Evolutionary conservation across 495 filamentous ascomycete genomes (phyloP).

Genomic region (Aspergillus incahuasiensis): DNA sequence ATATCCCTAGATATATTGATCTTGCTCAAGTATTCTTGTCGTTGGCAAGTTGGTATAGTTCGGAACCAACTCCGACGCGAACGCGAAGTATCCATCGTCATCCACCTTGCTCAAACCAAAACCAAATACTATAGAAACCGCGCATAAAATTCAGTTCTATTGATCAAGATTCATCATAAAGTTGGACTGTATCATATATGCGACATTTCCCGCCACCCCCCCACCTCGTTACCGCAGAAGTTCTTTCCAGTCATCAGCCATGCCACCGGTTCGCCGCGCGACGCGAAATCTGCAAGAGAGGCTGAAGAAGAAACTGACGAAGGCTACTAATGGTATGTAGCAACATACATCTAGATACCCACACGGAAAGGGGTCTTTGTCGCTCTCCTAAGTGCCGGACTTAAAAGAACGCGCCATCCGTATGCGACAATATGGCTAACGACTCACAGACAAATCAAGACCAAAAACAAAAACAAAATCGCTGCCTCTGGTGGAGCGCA

Average conservation of each 20-base stretch:
- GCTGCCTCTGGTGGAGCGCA: slow-evolving; percentile 39
- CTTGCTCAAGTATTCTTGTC: too few relatives aligned
- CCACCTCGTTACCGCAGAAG: not conserved
- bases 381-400: not conserved
- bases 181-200: not conserved
- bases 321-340: not conserved
- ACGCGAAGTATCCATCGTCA: not conserved
- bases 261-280: slow-evolving; percentile 4
- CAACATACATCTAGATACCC: not conserved
- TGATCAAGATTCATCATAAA: not conserved
- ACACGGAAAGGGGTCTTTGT: not conserved
- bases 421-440: not conserved
- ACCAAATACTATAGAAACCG: not conserved
- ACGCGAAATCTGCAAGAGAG: not conserved
- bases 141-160: too few relatives aligned
- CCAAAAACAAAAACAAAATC: not conserved
- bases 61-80: not conserved
- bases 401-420: too few relatives aligned
- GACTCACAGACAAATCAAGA: slow-evolving; percentile 9
- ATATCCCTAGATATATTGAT: too few relatives aligned
- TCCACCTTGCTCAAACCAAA: not conserved
- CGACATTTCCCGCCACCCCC: not conserved
- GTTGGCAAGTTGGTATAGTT: not conserved
- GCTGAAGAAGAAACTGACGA: not conserved
- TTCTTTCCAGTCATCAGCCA: not conserved